Evolutionary conservation across 331 rosid species (phyloP).

Genomic region (Erythrophleum ivorense): DNA sequence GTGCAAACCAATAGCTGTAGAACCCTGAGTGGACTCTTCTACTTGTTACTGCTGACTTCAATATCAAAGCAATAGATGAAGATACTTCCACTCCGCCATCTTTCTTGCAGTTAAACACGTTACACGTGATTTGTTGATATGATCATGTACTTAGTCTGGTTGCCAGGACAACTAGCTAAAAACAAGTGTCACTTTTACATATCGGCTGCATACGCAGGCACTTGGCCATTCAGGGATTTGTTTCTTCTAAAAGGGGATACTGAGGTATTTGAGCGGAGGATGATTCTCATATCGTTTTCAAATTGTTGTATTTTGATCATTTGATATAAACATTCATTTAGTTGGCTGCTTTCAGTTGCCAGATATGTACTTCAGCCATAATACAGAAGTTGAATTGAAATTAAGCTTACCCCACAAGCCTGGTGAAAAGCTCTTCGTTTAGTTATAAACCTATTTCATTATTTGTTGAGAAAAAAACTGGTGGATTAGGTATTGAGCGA

Average conservation of each 20-base stretch:
- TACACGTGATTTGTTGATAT: constrained; percentile 23
- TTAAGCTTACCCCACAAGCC: background rate
- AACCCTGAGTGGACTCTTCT: background rate
- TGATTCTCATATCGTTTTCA: background rate
- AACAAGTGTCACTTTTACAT: background rate
- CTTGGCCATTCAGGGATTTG: background rate
- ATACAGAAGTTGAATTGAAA: background rate
- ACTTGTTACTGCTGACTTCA: constrained; percentile 1
- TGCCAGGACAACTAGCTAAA: constrained; percentile 10
- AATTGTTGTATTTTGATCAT: background rate
- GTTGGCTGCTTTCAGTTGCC: background rate
- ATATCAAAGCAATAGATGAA: background rate
- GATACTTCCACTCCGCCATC: background rate
- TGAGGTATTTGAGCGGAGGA: background rate
- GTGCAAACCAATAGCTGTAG: background rate
- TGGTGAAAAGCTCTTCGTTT: background rate
- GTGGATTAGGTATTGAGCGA: constrained; percentile 13
- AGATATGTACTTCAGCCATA: background rate
- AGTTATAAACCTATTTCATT: constrained; percentile 15
- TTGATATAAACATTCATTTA: background rate
- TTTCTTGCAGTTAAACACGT: constrained; percentile 24
- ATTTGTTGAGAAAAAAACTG: constrained; percentile 31
- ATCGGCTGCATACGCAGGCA: background rate
- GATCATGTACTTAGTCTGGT: constrained; percentile 5
- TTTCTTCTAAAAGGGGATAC: background rate